These are phyloP conservation scores for Pleurotus sapidus DNA, from an alignment of 768 basidiomycete species.

Conservation along the genomic window DNA sequence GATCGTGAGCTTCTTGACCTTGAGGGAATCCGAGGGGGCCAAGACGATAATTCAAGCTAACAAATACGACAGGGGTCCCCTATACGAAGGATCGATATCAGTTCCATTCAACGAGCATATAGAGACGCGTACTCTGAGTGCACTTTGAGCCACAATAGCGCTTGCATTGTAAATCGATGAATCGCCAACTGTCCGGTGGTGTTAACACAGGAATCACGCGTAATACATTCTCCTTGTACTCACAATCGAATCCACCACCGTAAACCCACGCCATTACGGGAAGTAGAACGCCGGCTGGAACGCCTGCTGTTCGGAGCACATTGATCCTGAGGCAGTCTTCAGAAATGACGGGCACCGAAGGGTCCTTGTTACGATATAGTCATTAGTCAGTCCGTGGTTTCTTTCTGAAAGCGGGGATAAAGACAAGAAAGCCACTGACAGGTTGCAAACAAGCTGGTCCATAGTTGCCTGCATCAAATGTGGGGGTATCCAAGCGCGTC, in stretches of 20 bases:
- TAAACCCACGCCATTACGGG: slow-evolving; percentile 44
- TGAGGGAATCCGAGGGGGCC: slow-evolving; percentile 43
- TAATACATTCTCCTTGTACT: not conserved
- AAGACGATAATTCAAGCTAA: slow-evolving; percentile 46
- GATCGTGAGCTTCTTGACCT: slow-evolving; percentile 34
- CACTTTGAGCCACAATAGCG: slow-evolving; percentile 21
- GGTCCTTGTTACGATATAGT: not conserved
- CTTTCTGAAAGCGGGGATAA: too few species aligned
- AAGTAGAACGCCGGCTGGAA: slow-evolving; percentile 16
- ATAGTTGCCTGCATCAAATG: slow-evolving; percentile 23
- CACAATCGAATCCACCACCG: slow-evolving; percentile 16
- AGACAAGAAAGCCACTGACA: slow-evolving; percentile 1
- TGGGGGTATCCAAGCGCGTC: slow-evolving; percentile 17
- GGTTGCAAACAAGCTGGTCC: slow-evolving; percentile 22
- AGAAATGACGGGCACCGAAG: slow-evolving; percentile 17
- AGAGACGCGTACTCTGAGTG: slow-evolving; percentile 15
- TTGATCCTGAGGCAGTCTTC: slow-evolving; percentile 50
- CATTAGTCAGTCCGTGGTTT: too few species aligned
- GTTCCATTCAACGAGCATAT: not conserved
- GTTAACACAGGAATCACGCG: not conserved
- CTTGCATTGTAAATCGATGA: slow-evolving; percentile 27
- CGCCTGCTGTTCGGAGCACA: slow-evolving; percentile 34
- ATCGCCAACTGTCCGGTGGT: slow-evolving; percentile 4
- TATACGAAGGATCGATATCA: slow-evolving; percentile 2
- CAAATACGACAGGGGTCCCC: slow-evolving; percentile 42